phyloP scores from a whole-genome alignment of 306 rosid species.

The Fagus sylvatica region DNA sequence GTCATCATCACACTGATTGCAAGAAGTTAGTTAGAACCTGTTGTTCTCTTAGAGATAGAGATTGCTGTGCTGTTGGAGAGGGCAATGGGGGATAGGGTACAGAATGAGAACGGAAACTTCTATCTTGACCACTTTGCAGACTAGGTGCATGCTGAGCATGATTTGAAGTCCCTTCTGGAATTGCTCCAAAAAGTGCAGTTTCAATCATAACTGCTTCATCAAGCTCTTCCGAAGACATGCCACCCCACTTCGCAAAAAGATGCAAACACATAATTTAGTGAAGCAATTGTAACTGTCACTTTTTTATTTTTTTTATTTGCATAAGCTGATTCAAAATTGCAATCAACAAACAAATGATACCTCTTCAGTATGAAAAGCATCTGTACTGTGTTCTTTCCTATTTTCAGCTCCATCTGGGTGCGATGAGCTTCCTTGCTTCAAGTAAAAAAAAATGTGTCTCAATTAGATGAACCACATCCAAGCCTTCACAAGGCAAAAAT shows the following conservation, averaged over 20 bases:
- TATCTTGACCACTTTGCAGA: conserved; percentile 35
- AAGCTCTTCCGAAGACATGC: conserved; percentile 70
- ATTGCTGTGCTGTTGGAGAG: conserved; percentile 35
- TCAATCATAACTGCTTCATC: conserved; percentile 70
- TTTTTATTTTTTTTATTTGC: conserved; percentile 10
- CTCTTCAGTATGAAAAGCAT: conserved; percentile 37
- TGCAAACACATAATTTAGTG: conserved; percentile 11
- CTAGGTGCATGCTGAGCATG: conserved; percentile 32
- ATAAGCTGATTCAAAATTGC: conserved; percentile 6
- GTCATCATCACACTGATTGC: conserved; percentile 2
- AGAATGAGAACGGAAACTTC: conserved; percentile 30
- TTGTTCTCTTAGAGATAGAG: conserved; percentile 51
- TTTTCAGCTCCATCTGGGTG: conserved; percentile 30
- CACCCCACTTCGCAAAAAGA: conserved; percentile 59
- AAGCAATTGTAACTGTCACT: conserved; percentile 14
- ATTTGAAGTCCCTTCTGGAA: conserved; percentile 29
- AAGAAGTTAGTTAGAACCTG: conserved; percentile 53
- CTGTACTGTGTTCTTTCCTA: conserved; percentile 29
- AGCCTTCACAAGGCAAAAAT: conserved; percentile 8
- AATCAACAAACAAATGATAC: conserved; percentile 26
- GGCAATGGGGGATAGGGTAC: conserved; percentile 27
- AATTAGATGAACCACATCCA: conserved; percentile 32
- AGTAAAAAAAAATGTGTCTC: conserved; percentile 19
- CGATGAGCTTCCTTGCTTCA: conserved; percentile 48
- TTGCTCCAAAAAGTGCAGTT: conserved; percentile 51